Base-by-base conservation (phyloP, 1,284 basidiomycete species). In the Ustilago esculenta region DNA sequence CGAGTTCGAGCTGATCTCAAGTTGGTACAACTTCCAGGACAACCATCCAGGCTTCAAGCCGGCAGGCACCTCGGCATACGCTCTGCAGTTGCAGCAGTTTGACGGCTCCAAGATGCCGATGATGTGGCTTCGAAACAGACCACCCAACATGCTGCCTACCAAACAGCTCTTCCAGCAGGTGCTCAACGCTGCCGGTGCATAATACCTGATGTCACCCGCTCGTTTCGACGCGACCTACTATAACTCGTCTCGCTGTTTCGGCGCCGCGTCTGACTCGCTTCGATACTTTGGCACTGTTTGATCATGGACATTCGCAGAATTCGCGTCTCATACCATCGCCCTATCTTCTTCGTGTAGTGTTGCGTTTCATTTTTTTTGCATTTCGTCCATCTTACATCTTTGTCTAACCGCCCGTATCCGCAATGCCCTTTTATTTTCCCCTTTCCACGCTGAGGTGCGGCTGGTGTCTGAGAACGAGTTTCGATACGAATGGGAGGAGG, bases 131-230 rank as follows among this genome's bases (percentile, higher is more conserved):
- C 37, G 48, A 0, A 67, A 60, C 34, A 43, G 76, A 12, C 79
- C 79, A 4, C 72, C 79, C 3, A 68, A 67, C 47, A 81, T 81
- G 79, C 56, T 80, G 17, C 79, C 79, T 0, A 77, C 74, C 23
- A 57, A 67, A 50, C 74, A 76, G 52, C 53, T 81, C 10, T 73
- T 66, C 59, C 60, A 73, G 43, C 50, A 66, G 44, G 63, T 75
- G 18, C 50, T 76, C 30, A 76, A 74, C 60, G 52, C 51, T 27
- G 51, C 47, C 14, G 46, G 35, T 11, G 46, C 58, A 14, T 57
- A 40, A 25, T n/a, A n/a, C n/a, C n/a, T n/a, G n/a, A n/a, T n/a
- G n/a, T 29, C 27, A 29, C 12, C 27, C 27, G 6, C 27, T 7
- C 27, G 7, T 29, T 29, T 29, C 27, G 27, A n/a, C n/a, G n/a